Conservation (phyloP, 306 rosid species). For the Castanopsis chinensis region DNA sequence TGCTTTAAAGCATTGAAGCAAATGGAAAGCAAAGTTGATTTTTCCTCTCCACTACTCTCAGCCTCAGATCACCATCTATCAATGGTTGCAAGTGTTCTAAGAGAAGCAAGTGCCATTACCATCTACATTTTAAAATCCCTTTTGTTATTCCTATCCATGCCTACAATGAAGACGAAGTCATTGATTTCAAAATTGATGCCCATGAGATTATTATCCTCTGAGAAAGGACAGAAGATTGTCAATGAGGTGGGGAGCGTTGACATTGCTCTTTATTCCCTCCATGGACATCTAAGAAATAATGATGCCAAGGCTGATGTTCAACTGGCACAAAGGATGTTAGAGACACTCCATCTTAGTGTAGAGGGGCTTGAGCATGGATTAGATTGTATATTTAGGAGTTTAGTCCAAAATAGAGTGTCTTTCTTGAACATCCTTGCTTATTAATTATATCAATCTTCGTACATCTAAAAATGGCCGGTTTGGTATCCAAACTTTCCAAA, state of each 20-base stretch:
- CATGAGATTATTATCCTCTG: slow-evolving; percentile 23
- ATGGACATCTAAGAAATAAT: slow-evolving; percentile 23
- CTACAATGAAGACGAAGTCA: slow-evolving; percentile 39
- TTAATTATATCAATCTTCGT: slow-evolving; percentile 15
- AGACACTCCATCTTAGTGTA: slow-evolving; percentile 39
- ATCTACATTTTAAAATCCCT: slow-evolving; percentile 45
- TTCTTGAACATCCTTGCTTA: slow-evolving; percentile 61
- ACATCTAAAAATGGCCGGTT: slow-evolving; percentile 16
- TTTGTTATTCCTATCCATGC: slow-evolving; percentile 45
- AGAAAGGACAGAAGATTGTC: slow-evolving; percentile 37
- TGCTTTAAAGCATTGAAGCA: slow-evolving; percentile 43
- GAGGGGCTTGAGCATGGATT: slow-evolving; percentile 51
- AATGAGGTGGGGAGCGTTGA: slow-evolving; percentile 49
- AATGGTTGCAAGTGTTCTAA: slow-evolving; percentile 38
- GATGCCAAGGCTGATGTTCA: slow-evolving; percentile 40
- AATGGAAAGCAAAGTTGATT: slow-evolving; percentile 38
- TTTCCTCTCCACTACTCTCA: slow-evolving; percentile 9
- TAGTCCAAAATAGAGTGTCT: slow-evolving; percentile 71
- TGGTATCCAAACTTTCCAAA: slow-evolving; percentile 22
- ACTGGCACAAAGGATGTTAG: slow-evolving; percentile 42
- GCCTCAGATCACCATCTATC: slow-evolving; percentile 36
- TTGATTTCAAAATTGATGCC: slow-evolving; percentile 54
- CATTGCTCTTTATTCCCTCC: slow-evolving; percentile 41
- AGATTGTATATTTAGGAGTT: slow-evolving; percentile 58
- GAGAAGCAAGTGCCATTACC: slow-evolving; percentile 49